Conservation (phyloP, 164 flowering plant species). For the Chimonanthus praecox region DNA sequence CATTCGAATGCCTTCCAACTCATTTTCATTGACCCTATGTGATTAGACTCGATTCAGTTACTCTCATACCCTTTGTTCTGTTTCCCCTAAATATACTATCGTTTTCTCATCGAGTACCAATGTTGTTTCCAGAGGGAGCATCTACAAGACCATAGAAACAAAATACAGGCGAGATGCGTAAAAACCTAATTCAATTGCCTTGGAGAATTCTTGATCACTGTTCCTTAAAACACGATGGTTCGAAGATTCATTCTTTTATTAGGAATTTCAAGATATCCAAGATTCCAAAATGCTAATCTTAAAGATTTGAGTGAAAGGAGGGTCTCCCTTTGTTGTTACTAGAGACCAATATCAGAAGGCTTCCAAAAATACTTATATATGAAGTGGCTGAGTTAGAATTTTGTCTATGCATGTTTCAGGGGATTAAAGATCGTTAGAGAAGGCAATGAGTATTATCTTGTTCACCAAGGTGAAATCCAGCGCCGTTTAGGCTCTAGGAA, state of each 20-base stretch:
- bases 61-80: not conserved
- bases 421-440: conserved; percentile 71
- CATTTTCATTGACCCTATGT: not conserved
- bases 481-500: conserved; percentile 49
- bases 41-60: not conserved
- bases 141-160: no score
- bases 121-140: not conserved
- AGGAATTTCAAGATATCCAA: no score
- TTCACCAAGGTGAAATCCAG: conserved; percentile 67
- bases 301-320: no score
- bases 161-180: no score
- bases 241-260: not conserved
- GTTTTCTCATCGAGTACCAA: not conserved
- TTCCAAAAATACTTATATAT: no score
- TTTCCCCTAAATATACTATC: not conserved
- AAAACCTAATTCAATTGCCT: no score
- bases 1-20: not conserved
- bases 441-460: conserved; percentile 57
- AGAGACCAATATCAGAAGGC: no score
- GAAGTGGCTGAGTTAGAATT: no score
- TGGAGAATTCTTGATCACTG: no score
- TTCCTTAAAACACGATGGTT: not conserved
- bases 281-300: no score
- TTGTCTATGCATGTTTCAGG: conserved; percentile 26
- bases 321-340: no score